Conservation (phyloP, 2,329 filamentous ascomycete species). For the Microcera coccophila region DNA sequence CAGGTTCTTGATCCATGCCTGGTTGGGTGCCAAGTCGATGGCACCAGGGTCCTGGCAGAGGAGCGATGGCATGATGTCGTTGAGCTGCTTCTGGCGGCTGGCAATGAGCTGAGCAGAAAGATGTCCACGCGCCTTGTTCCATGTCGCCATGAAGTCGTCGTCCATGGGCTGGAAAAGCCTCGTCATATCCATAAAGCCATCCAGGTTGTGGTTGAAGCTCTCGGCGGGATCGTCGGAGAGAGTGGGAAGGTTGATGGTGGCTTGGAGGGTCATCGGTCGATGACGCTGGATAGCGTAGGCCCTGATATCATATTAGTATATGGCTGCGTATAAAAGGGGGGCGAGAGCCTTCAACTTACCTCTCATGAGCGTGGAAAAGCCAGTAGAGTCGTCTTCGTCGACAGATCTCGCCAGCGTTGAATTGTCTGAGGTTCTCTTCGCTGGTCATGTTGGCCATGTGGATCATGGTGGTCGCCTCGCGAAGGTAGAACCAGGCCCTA, state of each 20-base stretch:
- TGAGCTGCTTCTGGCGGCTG: slow-evolving; percentile 59
- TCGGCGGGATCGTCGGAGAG: slow-evolving; percentile 58
- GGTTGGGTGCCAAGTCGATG: slow-evolving; percentile 54
- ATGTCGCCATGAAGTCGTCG: slow-evolving; percentile 58
- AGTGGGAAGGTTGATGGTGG: slow-evolving; percentile 63
- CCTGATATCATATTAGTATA: slow-evolving; percentile 30
- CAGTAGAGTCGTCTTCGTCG: slow-evolving; percentile 67
- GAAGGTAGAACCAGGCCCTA: slow-evolving; percentile 74
- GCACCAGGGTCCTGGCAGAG: slow-evolving; percentile 53
- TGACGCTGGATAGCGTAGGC: slow-evolving; percentile 69
- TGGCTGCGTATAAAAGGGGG: background rate
- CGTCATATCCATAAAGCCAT: slow-evolving; percentile 56
- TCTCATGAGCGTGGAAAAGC: slow-evolving; percentile 68
- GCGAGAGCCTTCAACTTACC: slow-evolving; percentile 39
- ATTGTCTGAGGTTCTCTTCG: slow-evolving; percentile 59
- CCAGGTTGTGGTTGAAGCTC: slow-evolving; percentile 49
- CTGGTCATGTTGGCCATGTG: slow-evolving; percentile 59
- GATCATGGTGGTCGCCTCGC: slow-evolving; percentile 70
- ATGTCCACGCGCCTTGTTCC: slow-evolving; percentile 61
- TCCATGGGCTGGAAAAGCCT: slow-evolving; percentile 64
- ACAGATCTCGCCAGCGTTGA: slow-evolving; percentile 57
- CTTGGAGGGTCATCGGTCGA: slow-evolving; percentile 65
- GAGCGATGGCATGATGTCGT: slow-evolving; percentile 50
- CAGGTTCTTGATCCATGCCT: slow-evolving; percentile 63
- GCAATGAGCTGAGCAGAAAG: slow-evolving; percentile 55